These are phyloP conservation scores for Spatholobus suberectus DNA, from an alignment of 306 rosid species.

Conservation along the genomic window DNA sequence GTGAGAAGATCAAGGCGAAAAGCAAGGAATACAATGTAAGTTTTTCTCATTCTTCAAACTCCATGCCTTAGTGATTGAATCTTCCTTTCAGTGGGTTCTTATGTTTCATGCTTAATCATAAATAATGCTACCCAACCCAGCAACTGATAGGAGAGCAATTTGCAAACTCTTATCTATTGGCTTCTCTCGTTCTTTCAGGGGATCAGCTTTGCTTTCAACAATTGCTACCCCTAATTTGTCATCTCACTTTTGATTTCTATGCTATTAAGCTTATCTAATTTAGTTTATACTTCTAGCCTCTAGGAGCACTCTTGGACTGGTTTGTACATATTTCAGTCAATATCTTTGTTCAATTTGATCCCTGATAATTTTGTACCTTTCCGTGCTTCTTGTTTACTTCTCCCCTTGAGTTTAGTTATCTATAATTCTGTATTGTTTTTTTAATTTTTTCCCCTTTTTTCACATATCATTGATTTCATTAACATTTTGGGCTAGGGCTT, in stretches of 20 bases:
- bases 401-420: background rate
- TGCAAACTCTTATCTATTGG: background rate
- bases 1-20: slow-evolving; percentile 20
- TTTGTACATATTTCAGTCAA: slow-evolving; percentile 19
- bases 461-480: background rate
- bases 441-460: background rate
- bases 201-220: slow-evolving; percentile 10
- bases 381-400: background rate
- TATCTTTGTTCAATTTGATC: slow-evolving; percentile 6
- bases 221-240: slow-evolving; percentile 1
- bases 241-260: background rate
- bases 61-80: slow-evolving; percentile 24
- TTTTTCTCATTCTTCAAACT: slow-evolving; percentile 28
- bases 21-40: slow-evolving; percentile 37
- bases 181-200: background rate
- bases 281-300: background rate
- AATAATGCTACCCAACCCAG: background rate
- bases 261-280: background rate
- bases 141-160: background rate
- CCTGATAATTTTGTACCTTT: background rate
- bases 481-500: background rate
- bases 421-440: background rate
- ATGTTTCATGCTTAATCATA: slow-evolving; percentile 28
- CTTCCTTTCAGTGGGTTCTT: slow-evolving; percentile 6
- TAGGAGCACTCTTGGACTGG: background rate